Evolutionary conservation across 2,329 filamentous ascomycete species (phyloP).

Genomic region (Alternaria gansuensis): DNA sequence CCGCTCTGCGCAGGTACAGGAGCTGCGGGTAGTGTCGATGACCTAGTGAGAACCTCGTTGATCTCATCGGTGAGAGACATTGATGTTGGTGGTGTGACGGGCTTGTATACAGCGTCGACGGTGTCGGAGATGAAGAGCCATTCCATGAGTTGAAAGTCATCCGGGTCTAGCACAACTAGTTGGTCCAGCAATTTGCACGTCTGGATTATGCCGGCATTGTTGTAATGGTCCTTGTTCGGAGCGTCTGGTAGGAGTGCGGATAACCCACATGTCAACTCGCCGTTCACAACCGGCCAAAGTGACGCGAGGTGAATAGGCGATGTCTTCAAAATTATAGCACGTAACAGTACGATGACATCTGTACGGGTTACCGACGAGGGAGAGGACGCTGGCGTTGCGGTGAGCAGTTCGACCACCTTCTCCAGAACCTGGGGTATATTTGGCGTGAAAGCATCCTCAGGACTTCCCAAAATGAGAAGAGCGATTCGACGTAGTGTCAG

Average conservation of each 20-base stretch:
- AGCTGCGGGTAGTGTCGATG: slow-evolving; percentile 14
- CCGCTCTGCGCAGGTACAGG: slow-evolving; percentile 9
- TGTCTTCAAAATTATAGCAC: slow-evolving; percentile 80
- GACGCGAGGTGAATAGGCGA: slow-evolving; percentile 81
- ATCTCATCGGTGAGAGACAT: slow-evolving; percentile 84
- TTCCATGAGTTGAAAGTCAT: slow-evolving; percentile 97
- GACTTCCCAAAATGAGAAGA: slow-evolving; percentile 78
- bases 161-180: slow-evolving; percentile 83
- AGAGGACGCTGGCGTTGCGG: slow-evolving; percentile 84
- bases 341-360: slow-evolving; percentile 88
- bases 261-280: slow-evolving; percentile 82
- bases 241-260: slow-evolving; percentile 75
- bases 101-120: slow-evolving; percentile 91
- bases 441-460: slow-evolving; percentile 79
- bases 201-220: slow-evolving; percentile 79
- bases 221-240: slow-evolving; percentile 77
- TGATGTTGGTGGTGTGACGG: slow-evolving; percentile 69
- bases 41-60: slow-evolving; percentile 71
- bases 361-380: slow-evolving; percentile 89
- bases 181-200: slow-evolving; percentile 93
- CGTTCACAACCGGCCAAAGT: slow-evolving; percentile 89
- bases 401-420: slow-evolving; percentile 85
- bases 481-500: slow-evolving; percentile 85
- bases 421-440: slow-evolving; percentile 79
- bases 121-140: slow-evolving; percentile 98